Base-by-base conservation (phyloP, 768 basidiomycete species). In the Lepiota brunneoincarnata region DNA sequence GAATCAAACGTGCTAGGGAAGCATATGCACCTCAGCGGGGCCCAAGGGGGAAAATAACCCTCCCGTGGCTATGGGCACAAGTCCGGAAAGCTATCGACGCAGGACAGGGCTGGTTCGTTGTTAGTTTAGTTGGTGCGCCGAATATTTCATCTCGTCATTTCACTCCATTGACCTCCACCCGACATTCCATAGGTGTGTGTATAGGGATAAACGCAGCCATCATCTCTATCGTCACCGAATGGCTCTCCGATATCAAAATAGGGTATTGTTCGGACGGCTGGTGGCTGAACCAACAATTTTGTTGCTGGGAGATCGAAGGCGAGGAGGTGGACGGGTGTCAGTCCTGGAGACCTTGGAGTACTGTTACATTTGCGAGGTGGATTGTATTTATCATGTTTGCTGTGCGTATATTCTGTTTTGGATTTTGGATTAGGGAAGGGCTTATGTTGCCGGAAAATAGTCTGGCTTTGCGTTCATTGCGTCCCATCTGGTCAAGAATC, bases 241-340 rank as follows among this genome's bases (percentile, higher is more conserved):
- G 97, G 97, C 81, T 99, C 20, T 93, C 94, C 2, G 96, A 98
- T 69, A 84, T 98, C 59, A 98, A 98, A 74, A 89, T 95, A 75
- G 97, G 97, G 1, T 97, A 98, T 65, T 99, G 97, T 71, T 78
- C 83, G 3, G 92, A 94, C 60, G 95, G 92, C 1, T 99, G 97
- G 97, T 99, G 97, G 96, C 69, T 99, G 51, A 97, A 95, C 69
- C 87, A 93, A 63, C 91, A 97, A 64, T 98, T 98, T 68, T 99
- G 97, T 71, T 99, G 97, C 66, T 94, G 95, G 87, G 97, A 98
- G 65, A 86, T 98, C 51, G 92, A 93, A 58, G 79, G 76, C 5
- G 87, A 87, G 41, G 89, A 87, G 59, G 79, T 82, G 15, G 87
- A 85, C 51, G 86, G 81, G 12, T 99, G 97, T 67, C 80, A 89